Base-by-base conservation (phyloP, 345 rosid genomes). In the Bruguiera gymnorhiza region DNA sequence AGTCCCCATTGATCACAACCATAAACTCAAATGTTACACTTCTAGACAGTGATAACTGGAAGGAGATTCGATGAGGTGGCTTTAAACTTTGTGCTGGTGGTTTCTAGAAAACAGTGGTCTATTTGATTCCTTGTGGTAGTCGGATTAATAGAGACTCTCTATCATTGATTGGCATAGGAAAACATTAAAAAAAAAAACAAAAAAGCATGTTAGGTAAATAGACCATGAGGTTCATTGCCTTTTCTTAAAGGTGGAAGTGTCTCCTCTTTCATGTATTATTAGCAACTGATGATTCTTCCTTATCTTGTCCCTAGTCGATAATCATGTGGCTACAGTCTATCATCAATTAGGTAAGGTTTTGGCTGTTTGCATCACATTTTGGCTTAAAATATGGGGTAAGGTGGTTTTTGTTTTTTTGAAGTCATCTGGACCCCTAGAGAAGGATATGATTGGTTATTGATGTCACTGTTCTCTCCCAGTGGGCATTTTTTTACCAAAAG, bases 301-400 rank as follows among this genome's bases (percentile, higher is more conserved):
- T 76, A 81, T 81, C 83, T 69, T 74, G 21, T 75, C 73, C 74
- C 57, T 63, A 51, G 8, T 53, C n/a, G 13, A 31, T 36, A 70
- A 66, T 3, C n/a, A 57, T 66, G 56, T 51, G 6, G 50, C 73
- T 66, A 66, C 67, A 71, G 55, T 71, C 6, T n/a, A 70, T n/a
- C 46, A 55, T 64, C 23, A 37, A 62, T 78, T 78, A 71, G 85
- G 76, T 75, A 50, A 68, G 74, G 48, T 11, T 71, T 64, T 60
- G 20, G 76, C 69, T 54, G 32, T 36, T 62, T 70, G 76, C 29
- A 59, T 77, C 54, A 57, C 10, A 67, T 60, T 80, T 72, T 27
- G 66, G 67, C 53, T 65, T 80, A 77, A 75, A 60, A 39, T 63
- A 65, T 26, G 53, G 53, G 62, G 60, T 65, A 61, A 59, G 78